Evolutionary conservation across 768 basidiomycete genomes (phyloP), one percentile per base, ranked within the genome.

Genomic region (Cubamyces sp.): DNA sequence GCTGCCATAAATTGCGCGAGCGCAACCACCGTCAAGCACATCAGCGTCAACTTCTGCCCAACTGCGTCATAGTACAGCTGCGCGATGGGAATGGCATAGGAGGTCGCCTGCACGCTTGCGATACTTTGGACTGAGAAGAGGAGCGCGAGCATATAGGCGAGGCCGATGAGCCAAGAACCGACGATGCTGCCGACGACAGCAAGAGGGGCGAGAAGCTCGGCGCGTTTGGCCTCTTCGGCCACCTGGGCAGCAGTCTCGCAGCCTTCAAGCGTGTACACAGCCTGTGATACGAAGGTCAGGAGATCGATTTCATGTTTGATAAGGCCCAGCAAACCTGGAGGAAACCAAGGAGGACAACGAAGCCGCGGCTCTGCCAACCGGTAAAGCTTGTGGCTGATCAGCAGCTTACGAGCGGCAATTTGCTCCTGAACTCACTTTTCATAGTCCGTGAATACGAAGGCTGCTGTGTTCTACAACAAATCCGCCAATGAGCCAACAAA

Each of bases 171-270:
- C 83, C 84, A 85, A 14, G 83, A 84, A 34, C 84, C 82, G 14
- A 78, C 75, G 64, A 86, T 82, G 70, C 80, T 81, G 43, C 78
- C 81, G n/a, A 84, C 81, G 28, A 86, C 79, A 6, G 82, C 84
- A 34, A 84, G 73, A 9, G 84, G 84, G 1, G 84, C 82, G n/a
- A 86, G 80, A 51, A 82, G 61, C 57, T 84, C 82, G 0, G 84
- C 84, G 19, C 81, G 79, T 50, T 78, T 74, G 34, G 83, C 83
- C 69, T 86, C 84, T 70, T 86, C 84, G 5, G 84, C 84, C 7
- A 86, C 80, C 67, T 86, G 84, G n/a, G 85, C 84, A 42, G 84
- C 83, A 5, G 84, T 86, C 68, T 85, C 84, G 68, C 84, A 85
- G 23, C 84, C 84, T 71, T 84, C 84, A 26, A 85, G 76, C 1